Evolutionary conservation across 768 basidiomycete genomes (phyloP), one percentile per base, ranked within the genome.

Genomic region (Tephrocybe rancida): DNA sequence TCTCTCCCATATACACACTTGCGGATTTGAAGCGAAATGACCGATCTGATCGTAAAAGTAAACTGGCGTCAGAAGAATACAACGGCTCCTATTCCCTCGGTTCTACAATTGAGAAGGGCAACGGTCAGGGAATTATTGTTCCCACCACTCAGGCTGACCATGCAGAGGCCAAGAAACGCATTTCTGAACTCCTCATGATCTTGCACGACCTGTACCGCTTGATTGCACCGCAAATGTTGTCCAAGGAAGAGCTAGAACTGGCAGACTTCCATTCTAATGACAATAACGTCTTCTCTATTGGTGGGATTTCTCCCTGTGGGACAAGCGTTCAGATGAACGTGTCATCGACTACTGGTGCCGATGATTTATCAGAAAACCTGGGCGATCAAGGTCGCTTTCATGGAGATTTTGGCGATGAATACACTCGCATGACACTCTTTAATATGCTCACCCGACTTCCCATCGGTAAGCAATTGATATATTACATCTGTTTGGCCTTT

Each of bases 241-340:
- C 50, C 4, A 51, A 51, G 25, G 37, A 38, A 11, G 50, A 51
- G 50, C 29, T 42, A 27, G 50, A 41, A 13, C 22, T 51, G 16
- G 18, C 41, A 7, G 39, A 51, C 16, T 51, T 51, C 21, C 37
- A 50, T n/a, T 41, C 22, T 29, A 32, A 29, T 7, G 18, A 30
- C n/a, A 50, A 50, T 38, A 50, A 50, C 32, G 38, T 41, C 16
- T 18, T 50, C n/a, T 41, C 38, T 11, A 37, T 50, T 29, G 49
- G 49, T 41, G 49, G 49, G 5, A 10, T 50, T 16, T 11, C 24
- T 11, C 49, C 37, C 5, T 11, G 29, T 26, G 37, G 37, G 21
- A 42, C 24, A 5, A 42, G 38, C 26, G 16, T 19, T 7, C 49
- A 50, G 39, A 14, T 43, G 26, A 51, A 51, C 29, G 25, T 32